These are phyloP conservation scores for Triglochin maritima DNA, from an alignment of 106 monocot species.

Conservation along the genomic window DNA sequence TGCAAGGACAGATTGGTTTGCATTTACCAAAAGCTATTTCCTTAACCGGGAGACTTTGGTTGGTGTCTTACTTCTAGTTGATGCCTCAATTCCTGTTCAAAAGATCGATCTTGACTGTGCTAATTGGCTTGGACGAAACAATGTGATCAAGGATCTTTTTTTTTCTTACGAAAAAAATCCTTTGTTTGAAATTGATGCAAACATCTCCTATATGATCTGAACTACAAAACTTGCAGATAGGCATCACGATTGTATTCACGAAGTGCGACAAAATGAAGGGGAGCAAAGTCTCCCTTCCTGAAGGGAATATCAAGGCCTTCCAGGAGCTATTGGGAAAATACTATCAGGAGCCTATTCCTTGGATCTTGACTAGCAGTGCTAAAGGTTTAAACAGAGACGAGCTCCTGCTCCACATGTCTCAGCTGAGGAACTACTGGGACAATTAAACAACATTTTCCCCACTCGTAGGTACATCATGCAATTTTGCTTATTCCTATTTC, in stretches of 20 bases:
- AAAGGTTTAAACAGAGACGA: slow-evolving; percentile 81
- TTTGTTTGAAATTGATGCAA: neutral
- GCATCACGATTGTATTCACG: slow-evolving; percentile 87
- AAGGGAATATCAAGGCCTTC: slow-evolving; percentile 70
- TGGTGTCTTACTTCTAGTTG: slow-evolving; percentile 67
- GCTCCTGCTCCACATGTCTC: slow-evolving; percentile 96
- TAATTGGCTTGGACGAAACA: slow-evolving; percentile 93
- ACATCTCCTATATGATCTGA: neutral
- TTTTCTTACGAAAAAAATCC: too few relatives aligned
- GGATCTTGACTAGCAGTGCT: slow-evolving; percentile 96
- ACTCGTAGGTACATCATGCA: neutral
- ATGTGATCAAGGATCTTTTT: slow-evolving; percentile 23
- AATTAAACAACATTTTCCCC: slow-evolving; percentile 20
- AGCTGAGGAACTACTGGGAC: slow-evolving; percentile 96
- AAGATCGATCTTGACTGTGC: slow-evolving; percentile 95
- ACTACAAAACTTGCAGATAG: slow-evolving; percentile 37
- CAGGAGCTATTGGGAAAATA: slow-evolving; percentile 54
- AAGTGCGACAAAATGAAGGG: slow-evolving; percentile 95
- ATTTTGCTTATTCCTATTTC: neutral
- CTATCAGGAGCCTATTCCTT: slow-evolving; percentile 71
- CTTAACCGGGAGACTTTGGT: slow-evolving; percentile 78
- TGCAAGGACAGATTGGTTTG: slow-evolving; percentile 76
- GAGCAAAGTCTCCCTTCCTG: slow-evolving; percentile 53
- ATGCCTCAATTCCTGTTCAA: slow-evolving; percentile 80
- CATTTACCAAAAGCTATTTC: slow-evolving; percentile 95